phyloP scores from a whole-genome alignment of 1,139 yeast species.

The Pichia kudriavzevii region DNA sequence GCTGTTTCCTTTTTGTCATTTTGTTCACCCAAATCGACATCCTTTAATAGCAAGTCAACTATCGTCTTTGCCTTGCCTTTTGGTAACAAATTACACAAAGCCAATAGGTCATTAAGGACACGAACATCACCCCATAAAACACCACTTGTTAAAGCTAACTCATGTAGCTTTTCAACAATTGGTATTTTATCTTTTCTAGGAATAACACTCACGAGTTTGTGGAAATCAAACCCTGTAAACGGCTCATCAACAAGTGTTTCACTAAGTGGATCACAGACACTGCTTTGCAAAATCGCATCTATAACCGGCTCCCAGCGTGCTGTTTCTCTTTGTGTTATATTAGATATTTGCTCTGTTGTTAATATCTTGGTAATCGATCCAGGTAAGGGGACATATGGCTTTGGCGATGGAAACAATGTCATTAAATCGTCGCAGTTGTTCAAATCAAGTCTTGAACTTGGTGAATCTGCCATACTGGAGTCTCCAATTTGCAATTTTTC shows the following conservation, averaged over 20 bases:
- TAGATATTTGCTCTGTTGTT: slow-evolving; percentile 38
- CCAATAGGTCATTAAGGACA: slow-evolving; percentile 36
- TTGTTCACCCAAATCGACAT: slow-evolving; percentile 11
- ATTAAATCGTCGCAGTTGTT: slow-evolving; percentile 15
- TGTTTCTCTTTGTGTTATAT: slow-evolving; percentile 35
- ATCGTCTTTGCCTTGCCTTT: slow-evolving; percentile 8
- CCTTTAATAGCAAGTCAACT: slow-evolving; percentile 27
- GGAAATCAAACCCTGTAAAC: slow-evolving; percentile 33
- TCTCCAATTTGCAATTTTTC: background rate
- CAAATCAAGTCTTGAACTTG: slow-evolving; percentile 10
- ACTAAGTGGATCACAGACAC: slow-evolving; percentile 7
- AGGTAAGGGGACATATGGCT: slow-evolving; percentile 34
- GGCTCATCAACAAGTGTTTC: slow-evolving; percentile 26
- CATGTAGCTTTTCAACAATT: slow-evolving; percentile 33
- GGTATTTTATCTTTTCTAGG: slow-evolving; percentile 34
- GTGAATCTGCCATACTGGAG: background rate
- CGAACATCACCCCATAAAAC: slow-evolving; percentile 29
- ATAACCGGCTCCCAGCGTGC: slow-evolving; percentile 55
- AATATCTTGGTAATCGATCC: slow-evolving; percentile 35
- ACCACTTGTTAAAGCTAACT: slow-evolving; percentile 25
- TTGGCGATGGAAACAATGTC: slow-evolving; percentile 22
- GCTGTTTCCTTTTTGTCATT: background rate
- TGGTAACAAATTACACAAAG: slow-evolving; percentile 12
- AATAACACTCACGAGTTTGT: slow-evolving; percentile 36
- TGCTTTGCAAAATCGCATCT: slow-evolving; percentile 30